These are phyloP conservation scores for Nakataea oryzae DNA, from an alignment of 2,329 filamentous ascomycete species.

Conservation along the genomic window DNA sequence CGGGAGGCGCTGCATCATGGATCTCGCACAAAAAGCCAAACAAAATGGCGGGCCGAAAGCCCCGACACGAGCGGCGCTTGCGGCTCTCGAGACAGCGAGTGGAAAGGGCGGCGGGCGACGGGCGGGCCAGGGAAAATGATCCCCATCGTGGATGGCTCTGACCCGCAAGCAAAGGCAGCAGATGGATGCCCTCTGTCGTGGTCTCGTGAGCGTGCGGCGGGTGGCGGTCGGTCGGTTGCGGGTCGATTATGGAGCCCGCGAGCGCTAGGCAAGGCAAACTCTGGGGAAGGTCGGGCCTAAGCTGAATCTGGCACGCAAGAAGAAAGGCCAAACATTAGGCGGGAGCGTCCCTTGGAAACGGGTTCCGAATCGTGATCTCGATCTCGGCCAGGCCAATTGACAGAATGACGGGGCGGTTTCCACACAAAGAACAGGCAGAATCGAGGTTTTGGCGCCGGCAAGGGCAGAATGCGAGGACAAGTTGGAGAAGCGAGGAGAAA, in stretches of 20 bases:
- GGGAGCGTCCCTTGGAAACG: too few relatives aligned
- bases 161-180: not conserved
- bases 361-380: not conserved
- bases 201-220: not conserved
- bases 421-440: too few relatives aligned
- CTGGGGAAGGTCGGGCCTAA: not conserved
- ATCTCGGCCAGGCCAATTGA: not conserved
- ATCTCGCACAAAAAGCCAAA: not conserved
- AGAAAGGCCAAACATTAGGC: not conserved
- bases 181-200: not conserved
- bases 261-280: not conserved
- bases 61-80: not conserved
- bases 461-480: not conserved
- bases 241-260: slow-evolving; percentile 2
- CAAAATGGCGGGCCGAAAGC: not conserved
- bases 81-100: not conserved
- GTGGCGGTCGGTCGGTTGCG: not conserved
- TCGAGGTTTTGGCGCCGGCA: too few relatives aligned
- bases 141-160: not conserved
- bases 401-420: too few relatives aligned
- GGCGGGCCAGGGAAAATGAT: not conserved
- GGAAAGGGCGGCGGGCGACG: not conserved
- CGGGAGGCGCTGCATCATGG: not conserved
- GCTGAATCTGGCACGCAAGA: not conserved
- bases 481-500: not conserved